Conservation (phyloP, 1,139 yeast genomes). For the Pichia sp. region DNA sequence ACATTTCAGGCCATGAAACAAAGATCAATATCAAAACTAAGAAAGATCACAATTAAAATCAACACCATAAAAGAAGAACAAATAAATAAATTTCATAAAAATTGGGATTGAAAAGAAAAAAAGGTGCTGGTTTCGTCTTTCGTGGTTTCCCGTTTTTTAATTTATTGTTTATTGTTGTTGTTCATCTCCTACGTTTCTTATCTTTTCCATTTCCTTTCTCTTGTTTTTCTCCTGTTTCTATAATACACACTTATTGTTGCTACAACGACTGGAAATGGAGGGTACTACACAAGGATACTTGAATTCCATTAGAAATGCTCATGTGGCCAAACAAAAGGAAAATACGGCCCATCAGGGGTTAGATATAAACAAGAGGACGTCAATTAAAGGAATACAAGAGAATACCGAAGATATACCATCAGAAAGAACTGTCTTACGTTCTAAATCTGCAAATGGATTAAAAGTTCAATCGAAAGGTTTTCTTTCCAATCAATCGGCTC, state of each 20-base stretch:
- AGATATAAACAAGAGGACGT: background rate
- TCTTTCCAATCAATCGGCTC: background rate
- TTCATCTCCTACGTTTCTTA: too few species aligned
- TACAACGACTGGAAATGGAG: too few species aligned
- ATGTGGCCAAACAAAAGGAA: slow-evolving; percentile 1
- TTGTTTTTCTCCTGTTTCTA: background rate
- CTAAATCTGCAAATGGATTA: slow-evolving; percentile 24
- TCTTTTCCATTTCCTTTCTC: background rate
- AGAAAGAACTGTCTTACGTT: slow-evolving; percentile 17
- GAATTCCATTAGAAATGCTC: background rate
- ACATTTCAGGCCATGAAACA: too few species aligned
- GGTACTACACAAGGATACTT: background rate
- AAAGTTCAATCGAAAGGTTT: background rate
- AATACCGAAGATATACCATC: background rate
- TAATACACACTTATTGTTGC: background rate
- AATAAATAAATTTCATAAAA: too few species aligned
- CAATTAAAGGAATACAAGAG: background rate
- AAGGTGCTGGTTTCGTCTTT: too few species aligned
- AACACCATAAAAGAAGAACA: too few species aligned
- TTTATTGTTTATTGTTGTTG: too few species aligned
- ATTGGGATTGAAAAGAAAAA: too few species aligned
- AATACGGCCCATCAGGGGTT: background rate
- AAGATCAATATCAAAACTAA: too few species aligned
- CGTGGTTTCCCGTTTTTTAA: too few species aligned
- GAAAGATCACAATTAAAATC: too few species aligned